Conservation (phyloP, 1,139 yeast species). For the Candida smagusa region DNA sequence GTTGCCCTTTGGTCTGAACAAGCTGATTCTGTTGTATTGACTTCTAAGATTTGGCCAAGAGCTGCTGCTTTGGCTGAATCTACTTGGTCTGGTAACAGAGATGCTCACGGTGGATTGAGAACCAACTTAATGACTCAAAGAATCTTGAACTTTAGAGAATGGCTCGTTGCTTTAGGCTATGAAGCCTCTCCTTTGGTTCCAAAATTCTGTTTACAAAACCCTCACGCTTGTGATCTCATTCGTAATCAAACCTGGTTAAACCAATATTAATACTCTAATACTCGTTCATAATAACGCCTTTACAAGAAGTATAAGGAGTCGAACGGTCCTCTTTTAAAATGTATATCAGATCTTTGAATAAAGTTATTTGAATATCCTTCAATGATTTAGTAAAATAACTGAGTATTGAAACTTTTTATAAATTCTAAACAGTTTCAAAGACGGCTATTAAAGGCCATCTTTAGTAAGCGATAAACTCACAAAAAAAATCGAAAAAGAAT, state of each 20-base stretch:
- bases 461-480: too few relatives aligned
- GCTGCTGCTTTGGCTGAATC: constrained; percentile 47
- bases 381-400: too few relatives aligned
- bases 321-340: too few relatives aligned
- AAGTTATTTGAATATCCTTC: too few relatives aligned
- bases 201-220: constrained; percentile 36
- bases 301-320: too few relatives aligned
- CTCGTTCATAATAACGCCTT: neutral
- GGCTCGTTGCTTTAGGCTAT: constrained; percentile 37
- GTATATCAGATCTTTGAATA: too few relatives aligned
- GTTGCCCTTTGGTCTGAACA: constrained; percentile 48
- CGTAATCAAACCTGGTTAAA: constrained; percentile 12
- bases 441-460: too few relatives aligned
- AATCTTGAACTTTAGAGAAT: constrained; percentile 43
- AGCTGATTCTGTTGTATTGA: constrained; percentile 35
- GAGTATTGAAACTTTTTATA: too few relatives aligned
- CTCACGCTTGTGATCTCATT: constrained; percentile 39
- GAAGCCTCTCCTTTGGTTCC: constrained; percentile 41
- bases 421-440: too few relatives aligned
- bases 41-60: constrained; percentile 47
- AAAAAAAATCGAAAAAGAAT: neutral
- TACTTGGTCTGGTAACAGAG: constrained; percentile 45
- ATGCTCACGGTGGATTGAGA: constrained; percentile 27
- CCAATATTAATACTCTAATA: neutral
- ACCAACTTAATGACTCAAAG: constrained; percentile 35